These are phyloP conservation scores for Aschersonia sp. DNA, from an alignment of 2,329 filamentous ascomycete genomes.

Conservation along the genomic window DNA sequence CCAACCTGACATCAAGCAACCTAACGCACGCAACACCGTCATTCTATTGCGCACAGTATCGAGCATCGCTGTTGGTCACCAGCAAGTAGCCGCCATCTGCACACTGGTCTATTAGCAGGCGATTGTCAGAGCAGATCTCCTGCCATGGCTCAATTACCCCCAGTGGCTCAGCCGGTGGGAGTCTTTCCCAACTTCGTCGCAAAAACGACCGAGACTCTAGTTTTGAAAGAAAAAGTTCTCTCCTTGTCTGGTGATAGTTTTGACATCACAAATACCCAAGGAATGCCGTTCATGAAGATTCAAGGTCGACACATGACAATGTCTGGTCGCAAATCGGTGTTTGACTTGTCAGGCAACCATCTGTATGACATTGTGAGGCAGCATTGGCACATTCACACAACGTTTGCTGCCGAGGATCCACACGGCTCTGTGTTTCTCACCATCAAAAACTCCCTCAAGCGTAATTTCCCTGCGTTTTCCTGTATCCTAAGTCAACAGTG, in stretches of 20 bases:
- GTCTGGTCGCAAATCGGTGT: conserved; percentile 39
- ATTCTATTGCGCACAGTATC: too few relatives aligned
- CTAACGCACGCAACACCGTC: too few relatives aligned
- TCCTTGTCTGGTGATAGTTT: conserved; percentile 51
- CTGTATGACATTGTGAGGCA: conserved; percentile 45
- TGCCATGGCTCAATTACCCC: conserved; percentile 11
- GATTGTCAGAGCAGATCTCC: neutral
- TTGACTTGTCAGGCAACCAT: conserved; percentile 34
- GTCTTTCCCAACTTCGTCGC: conserved; percentile 24
- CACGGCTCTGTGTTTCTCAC: conserved; percentile 32
- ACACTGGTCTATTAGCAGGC: too few relatives aligned
- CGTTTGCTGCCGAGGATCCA: conserved; percentile 33
- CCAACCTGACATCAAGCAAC: too few relatives aligned
- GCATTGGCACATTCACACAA: conserved; percentile 32
- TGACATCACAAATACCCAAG: conserved; percentile 40
- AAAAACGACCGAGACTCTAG: conserved; percentile 28
- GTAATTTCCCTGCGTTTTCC: neutral
- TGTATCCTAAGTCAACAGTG: too few relatives aligned
- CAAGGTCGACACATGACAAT: conserved; percentile 38
- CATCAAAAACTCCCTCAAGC: conserved; percentile 30
- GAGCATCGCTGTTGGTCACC: too few relatives aligned
- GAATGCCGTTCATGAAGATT: conserved; percentile 38
- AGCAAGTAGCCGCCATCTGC: too few relatives aligned
- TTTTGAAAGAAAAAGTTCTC: conserved; percentile 46
- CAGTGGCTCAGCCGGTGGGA: conserved; percentile 19